Evolutionary conservation across 805 yeast species (phyloP).

Genomic region (Schwanniomyces occidentalis): DNA sequence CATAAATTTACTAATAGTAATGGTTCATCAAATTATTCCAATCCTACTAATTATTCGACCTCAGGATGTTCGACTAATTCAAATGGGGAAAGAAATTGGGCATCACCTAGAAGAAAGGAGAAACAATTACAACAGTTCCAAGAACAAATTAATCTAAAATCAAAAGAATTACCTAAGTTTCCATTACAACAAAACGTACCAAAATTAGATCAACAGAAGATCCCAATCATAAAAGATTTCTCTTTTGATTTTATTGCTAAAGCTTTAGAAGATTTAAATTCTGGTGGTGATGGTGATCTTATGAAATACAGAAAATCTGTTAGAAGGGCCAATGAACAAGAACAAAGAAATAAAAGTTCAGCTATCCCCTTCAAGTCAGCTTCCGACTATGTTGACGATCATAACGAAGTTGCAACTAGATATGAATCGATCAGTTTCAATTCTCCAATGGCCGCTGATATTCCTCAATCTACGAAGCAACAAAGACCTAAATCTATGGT

Average conservation of each 20-base stretch:
- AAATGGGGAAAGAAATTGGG: conserved; percentile 38
- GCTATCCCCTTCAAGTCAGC: conserved; percentile 1
- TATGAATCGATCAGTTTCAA: conserved; percentile 28
- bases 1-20: conserved; percentile 14
- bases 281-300: conserved; percentile 47
- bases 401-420: conserved; percentile 37
- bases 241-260: conserved; percentile 47
- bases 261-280: conserved; percentile 45
- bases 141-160: conserved; percentile 36
- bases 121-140: conserved; percentile 35
- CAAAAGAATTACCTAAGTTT: conserved; percentile 24
- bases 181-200: conserved; percentile 5
- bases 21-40: conserved; percentile 34
- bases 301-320: conserved; percentile 41
- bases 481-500: conserved; percentile 29
- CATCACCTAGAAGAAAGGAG: conserved; percentile 41
- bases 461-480: conserved; percentile 8
- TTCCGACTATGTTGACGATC: conserved; percentile 37
- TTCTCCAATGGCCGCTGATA: conserved; percentile 6
- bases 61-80: conserved; percentile 18
- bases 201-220: conserved; percentile 12
- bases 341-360: conserved; percentile 13
- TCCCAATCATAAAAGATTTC: conserved; percentile 43
- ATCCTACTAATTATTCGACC: conserved; percentile 34
- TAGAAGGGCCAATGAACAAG: conserved; percentile 19